phyloP scores from a whole-genome alignment of 805 yeast species.

The Candida tallmaniae region DNA sequence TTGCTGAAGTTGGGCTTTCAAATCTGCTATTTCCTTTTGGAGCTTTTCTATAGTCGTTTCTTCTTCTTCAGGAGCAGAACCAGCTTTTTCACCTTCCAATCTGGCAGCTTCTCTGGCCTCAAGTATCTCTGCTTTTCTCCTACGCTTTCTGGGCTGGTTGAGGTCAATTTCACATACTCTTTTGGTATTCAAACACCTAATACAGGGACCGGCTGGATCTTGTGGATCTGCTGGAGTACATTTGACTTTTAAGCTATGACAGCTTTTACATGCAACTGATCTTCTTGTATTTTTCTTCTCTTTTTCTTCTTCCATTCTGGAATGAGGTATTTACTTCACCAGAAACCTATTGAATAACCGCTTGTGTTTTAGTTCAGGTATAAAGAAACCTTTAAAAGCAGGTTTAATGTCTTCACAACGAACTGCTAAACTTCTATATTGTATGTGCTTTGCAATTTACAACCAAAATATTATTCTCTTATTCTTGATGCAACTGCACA shows the following conservation, averaged over 20 bases:
- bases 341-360: too few species aligned
- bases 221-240: conserved; percentile 67
- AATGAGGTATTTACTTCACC: too few species aligned
- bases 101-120: conserved; percentile 8
- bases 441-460: too few species aligned
- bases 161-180: conserved; percentile 65
- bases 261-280: conserved; percentile 62
- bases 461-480: too few species aligned
- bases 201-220: conserved; percentile 63
- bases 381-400: too few species aligned
- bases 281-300: conserved; percentile 24
- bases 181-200: conserved; percentile 63
- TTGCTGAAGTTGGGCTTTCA: conserved; percentile 5
- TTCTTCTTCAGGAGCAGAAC: neutral
- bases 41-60: conserved; percentile 1
- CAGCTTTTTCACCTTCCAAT: neutral
- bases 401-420: too few species aligned
- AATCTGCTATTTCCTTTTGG: neutral
- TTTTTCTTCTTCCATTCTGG: neutral
- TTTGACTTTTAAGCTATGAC: conserved; percentile 79
- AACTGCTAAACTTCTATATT: too few species aligned
- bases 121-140: conserved; percentile 27
- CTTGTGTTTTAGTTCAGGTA: too few species aligned
- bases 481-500: too few species aligned
- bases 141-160: conserved; percentile 51